A percentile compares a stretch with the other conserved stretches of the same genome.
Evolutionary conservation across 2,329 filamentous ascomycete genomes (phyloP).

Genomic region (Didymella lethalis): DNA sequence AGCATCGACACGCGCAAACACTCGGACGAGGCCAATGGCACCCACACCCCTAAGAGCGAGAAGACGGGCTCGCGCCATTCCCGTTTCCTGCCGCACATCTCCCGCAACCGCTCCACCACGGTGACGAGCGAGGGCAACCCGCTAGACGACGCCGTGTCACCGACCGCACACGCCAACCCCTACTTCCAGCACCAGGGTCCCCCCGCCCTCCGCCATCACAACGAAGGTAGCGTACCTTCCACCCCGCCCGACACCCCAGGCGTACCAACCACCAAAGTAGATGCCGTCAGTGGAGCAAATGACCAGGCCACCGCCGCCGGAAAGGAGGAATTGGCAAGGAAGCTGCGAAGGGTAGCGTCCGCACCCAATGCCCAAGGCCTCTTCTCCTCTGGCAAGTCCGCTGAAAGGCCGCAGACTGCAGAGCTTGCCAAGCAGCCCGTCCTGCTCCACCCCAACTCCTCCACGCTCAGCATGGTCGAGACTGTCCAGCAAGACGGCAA

Average conservation of each 20-base stretch:
- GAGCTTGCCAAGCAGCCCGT: constrained; percentile 86
- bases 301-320: constrained; percentile 75
- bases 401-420: constrained; percentile 78
- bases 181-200: constrained; percentile 98
- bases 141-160: constrained; percentile 86
- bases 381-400: constrained; percentile 64
- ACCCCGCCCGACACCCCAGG: constrained; percentile 91
- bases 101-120: constrained; percentile 86
- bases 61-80: constrained; percentile 81
- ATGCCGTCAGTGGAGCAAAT: constrained; percentile 70
- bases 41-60: constrained; percentile 62
- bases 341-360: constrained; percentile 91
- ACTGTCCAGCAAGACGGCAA: constrained; percentile 43
- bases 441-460: constrained; percentile 62
- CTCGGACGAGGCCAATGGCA: constrained; percentile 48
- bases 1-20: constrained; percentile 55
- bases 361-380: constrained; percentile 96
- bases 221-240: constrained; percentile 89
- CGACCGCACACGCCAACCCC: constrained; percentile 92
- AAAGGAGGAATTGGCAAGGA: constrained; percentile 93
- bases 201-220: constrained; percentile 90
- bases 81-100: constrained; percentile 86
- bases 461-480: constrained; percentile 64
- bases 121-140: constrained; percentile 92
- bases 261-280: constrained; percentile 66